A percentile compares a stretch with the other conserved stretches of the same genome.
These are phyloP conservation scores for Cladobotryum protrusum DNA, from an alignment of 2,329 filamentous ascomycete genomes.

Conservation along the genomic window DNA sequence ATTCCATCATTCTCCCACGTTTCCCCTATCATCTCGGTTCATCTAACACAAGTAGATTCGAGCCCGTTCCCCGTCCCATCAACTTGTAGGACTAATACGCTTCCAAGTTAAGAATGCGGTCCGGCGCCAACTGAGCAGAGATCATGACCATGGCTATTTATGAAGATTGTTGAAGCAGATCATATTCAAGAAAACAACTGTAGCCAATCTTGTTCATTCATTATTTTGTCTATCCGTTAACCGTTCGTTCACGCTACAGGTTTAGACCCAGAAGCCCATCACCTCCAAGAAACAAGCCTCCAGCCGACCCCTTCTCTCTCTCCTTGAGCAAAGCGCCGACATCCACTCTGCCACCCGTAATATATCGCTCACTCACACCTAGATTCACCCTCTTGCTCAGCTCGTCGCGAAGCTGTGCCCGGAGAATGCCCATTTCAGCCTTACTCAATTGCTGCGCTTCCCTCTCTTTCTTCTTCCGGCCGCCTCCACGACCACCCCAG, in stretches of 20 bases:
- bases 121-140: too few relatives aligned
- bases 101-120: too few relatives aligned
- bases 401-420: constrained; percentile 65
- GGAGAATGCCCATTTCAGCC: constrained; percentile 62
- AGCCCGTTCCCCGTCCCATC: too few relatives aligned
- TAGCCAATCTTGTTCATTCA: too few relatives aligned
- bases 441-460: constrained; percentile 63
- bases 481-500: constrained; percentile 62
- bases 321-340: constrained; percentile 62
- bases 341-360: constrained; percentile 80
- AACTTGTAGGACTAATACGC: too few relatives aligned
- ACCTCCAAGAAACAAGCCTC: constrained; percentile 31
- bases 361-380: constrained; percentile 80
- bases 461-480: constrained; percentile 68
- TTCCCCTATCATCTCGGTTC: too few relatives aligned
- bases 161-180: too few relatives aligned
- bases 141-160: too few relatives aligned
- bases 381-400: constrained; percentile 72
- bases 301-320: constrained; percentile 40
- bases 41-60: too few relatives aligned
- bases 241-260: background rate
- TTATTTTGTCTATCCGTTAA: background rate
- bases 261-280: constrained; percentile 30
- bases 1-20: too few relatives aligned
- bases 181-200: too few relatives aligned